Evolutionary conservation across 306 rosid genomes (phyloP), one percentile per base, ranked within the genome.

Genomic region (Dryas alaskensis): DNA sequence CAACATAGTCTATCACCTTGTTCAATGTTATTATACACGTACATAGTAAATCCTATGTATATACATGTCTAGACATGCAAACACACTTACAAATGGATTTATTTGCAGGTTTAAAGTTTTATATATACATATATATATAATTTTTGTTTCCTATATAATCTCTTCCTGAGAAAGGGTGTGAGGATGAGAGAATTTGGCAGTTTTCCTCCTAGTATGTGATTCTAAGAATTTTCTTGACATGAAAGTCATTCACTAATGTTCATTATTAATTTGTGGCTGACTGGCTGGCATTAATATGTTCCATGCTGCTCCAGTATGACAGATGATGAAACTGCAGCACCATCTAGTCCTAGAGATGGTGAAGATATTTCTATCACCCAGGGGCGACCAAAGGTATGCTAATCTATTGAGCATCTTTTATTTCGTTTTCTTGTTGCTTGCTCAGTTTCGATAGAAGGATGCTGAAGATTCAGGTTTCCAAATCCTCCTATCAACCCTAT

Each of bases 301-400:
- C 61, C 66, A 61, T 60, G 61, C 69, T 86, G 73, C 76, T 84
- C 74, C 81, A 95, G 99, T 81, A 95, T 95, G 99, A 86, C 92
- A 61, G 97, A 88, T 69, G 99, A 95, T 87, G 93, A 84, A 52
- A 54, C 70, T 74, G 89, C 85, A 37, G 88, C 79, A 42, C 94
- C 97, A 17, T 81, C 93, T 62, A 95, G 99, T 90, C 99, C 99
- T 72, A 89, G 96, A 83, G 99, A 92, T 59, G 99, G 98, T 16
- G 99, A 95, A 73, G 83, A 87, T 81, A 81, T 92, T 82, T 46
- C 96, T 65, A 90, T 92, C 83, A 81, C 93, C 27, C 81, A 62
- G 22, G 99, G 98, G 77, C 82, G 69, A 84, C 95, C 92, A 50
- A 92, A 73, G 99, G 99, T 95, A 81, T 64, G 79, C 59, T 73